phyloP scores from a whole-genome alignment of 78 protist species.

The Dictyostelium intermedium region DNA sequence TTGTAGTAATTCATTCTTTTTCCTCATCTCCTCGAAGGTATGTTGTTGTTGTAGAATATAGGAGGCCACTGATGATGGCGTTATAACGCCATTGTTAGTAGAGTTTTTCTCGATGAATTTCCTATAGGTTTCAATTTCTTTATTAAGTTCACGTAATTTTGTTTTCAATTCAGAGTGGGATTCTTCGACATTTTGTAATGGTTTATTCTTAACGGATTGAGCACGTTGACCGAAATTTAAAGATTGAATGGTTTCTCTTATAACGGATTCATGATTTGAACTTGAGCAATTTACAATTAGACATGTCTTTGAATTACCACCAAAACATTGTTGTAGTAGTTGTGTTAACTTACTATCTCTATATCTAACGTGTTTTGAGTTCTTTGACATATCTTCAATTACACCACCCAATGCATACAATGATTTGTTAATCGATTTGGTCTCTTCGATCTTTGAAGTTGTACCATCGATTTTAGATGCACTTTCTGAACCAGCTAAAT shows the following conservation, averaged over 20 bases:
- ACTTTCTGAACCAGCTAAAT: constrained; percentile 93
- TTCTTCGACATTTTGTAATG: constrained; percentile 6
- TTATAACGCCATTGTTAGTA: neutral
- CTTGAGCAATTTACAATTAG: constrained; percentile 87
- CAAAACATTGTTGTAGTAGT: constrained; percentile 85
- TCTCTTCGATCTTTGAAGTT: constrained; percentile 78
- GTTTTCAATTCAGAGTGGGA: constrained; percentile 3
- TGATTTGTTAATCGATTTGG: constrained; percentile 87
- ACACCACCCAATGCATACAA: constrained; percentile 91
- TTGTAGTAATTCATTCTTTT: neutral
- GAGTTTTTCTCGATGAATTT: neutral
- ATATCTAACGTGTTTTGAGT: constrained; percentile 81
- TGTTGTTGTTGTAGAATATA: neutral
- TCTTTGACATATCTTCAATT: constrained; percentile 70
- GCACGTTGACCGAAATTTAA: constrained; percentile 20
- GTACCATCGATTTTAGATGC: constrained; percentile 86
- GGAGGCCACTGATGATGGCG: neutral
- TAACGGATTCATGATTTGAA: constrained; percentile 2
- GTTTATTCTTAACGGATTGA: constrained; percentile 36
- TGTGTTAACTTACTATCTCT: constrained; percentile 90
- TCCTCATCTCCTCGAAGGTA: neutral
- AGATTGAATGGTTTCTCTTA: constrained; percentile 3
- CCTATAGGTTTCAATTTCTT: neutral
- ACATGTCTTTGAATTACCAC: constrained; percentile 89
- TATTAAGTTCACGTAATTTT: neutral